Evolutionary conservation across 495 filamentous ascomycete genomes (phyloP).

Genomic region (Cenococcum geophilum): DNA sequence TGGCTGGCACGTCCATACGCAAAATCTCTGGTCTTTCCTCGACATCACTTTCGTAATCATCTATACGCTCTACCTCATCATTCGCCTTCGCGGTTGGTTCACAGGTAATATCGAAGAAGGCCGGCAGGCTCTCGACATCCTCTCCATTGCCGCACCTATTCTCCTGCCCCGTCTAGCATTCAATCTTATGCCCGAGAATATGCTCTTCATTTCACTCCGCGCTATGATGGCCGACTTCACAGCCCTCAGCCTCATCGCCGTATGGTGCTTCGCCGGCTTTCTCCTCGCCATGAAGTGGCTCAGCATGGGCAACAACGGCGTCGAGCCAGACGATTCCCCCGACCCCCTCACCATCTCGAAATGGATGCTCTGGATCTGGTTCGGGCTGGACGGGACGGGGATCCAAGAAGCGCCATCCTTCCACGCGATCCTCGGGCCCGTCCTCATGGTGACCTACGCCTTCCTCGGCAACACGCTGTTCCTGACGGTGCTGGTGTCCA

Average conservation of each 20-base stretch:
- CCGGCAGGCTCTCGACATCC: slow-evolving; percentile 58
- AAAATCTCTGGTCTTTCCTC: slow-evolving; percentile 74
- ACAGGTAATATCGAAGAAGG: slow-evolving; percentile 38
- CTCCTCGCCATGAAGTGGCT: slow-evolving; percentile 67
- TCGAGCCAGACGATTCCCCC: slow-evolving; percentile 36
- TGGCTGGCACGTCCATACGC: slow-evolving; percentile 68
- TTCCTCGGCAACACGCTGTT: slow-evolving; percentile 73
- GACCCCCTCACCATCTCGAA: slow-evolving; percentile 55
- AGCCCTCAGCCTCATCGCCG: slow-evolving; percentile 55
- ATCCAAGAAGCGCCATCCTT: slow-evolving; percentile 60
- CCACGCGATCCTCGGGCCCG: slow-evolving; percentile 60
- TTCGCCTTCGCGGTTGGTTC: slow-evolving; percentile 54
- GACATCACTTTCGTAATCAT: slow-evolving; percentile 61
- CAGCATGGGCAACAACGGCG: slow-evolving; percentile 32
- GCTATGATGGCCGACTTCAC: slow-evolving; percentile 72
- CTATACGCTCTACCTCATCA: slow-evolving; percentile 53
- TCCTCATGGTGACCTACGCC: slow-evolving; percentile 64
- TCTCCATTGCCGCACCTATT: slow-evolving; percentile 63
- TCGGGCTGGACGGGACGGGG: slow-evolving; percentile 67
- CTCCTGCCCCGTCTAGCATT: slow-evolving; percentile 68
- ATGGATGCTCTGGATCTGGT: slow-evolving; percentile 82
- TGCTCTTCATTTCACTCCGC: slow-evolving; percentile 63
- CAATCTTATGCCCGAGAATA: slow-evolving; percentile 65
- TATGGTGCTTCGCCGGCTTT: slow-evolving; percentile 70
- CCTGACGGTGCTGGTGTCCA: slow-evolving; percentile 68